Conservation (phyloP, 202 grass and related monocot genomes). For the Cymbopogon flexuosus region DNA sequence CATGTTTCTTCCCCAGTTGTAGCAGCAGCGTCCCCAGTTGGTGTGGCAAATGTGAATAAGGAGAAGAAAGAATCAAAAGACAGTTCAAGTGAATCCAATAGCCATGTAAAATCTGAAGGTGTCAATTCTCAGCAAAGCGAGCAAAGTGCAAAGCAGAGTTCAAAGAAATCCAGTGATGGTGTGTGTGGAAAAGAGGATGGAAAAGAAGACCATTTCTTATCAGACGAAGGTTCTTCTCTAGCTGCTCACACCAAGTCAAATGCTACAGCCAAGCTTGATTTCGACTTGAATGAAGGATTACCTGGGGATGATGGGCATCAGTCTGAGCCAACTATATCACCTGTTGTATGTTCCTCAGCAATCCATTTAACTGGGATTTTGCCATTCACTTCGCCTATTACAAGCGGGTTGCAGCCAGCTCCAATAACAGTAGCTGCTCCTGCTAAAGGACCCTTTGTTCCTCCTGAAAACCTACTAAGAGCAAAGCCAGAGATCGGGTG, state of each 20-base stretch:
- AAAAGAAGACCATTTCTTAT: slow-evolving; percentile 40
- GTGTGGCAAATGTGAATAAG: slow-evolving; percentile 20
- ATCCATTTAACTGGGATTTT: slow-evolving; percentile 30
- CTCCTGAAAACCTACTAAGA: slow-evolving; percentile 57
- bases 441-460: slow-evolving; percentile 67
- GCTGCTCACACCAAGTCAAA: slow-evolving; percentile 5
- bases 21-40: not conserved
- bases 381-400: slow-evolving; percentile 29
- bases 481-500: slow-evolving; percentile 54
- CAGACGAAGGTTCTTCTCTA: slow-evolving; percentile 44
- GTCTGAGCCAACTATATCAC: slow-evolving; percentile 31
- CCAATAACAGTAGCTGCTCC: slow-evolving; percentile 58
- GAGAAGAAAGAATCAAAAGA: slow-evolving; percentile 37
- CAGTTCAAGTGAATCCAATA: slow-evolving; percentile 43
- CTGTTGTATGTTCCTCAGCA: slow-evolving; percentile 21
- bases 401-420: slow-evolving; percentile 20
- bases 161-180: slow-evolving; percentile 35
- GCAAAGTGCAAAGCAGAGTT: slow-evolving; percentile 26
- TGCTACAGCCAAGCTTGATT: slow-evolving; percentile 49
- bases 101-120: slow-evolving; percentile 25
- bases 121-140: slow-evolving; percentile 28
- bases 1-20: slow-evolving; percentile 6
- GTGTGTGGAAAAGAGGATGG: slow-evolving; percentile 21
- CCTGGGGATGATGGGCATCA: slow-evolving; percentile 44
- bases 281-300: slow-evolving; percentile 80